These are phyloP conservation scores for Aspergillus sp. DNA, from an alignment of 2,329 filamentous ascomycete species.

Conservation along the genomic window DNA sequence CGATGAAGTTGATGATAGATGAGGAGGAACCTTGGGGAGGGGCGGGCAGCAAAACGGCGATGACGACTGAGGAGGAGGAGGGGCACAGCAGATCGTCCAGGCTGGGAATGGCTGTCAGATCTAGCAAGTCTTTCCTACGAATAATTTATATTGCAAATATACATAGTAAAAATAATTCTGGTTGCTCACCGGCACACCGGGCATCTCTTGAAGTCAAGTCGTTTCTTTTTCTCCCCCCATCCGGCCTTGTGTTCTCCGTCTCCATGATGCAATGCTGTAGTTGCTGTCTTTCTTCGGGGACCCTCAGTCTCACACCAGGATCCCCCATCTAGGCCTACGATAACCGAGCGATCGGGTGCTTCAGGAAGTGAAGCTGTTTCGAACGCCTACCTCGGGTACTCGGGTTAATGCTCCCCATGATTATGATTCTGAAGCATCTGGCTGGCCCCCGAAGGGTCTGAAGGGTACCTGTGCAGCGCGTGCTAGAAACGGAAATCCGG, in stretches of 20 bases:
- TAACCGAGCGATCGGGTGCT: conserved; percentile 19
- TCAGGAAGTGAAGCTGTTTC: conserved; percentile 12
- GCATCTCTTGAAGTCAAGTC: conserved; percentile 5
- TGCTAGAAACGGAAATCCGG: background rate
- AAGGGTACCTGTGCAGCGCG: background rate
- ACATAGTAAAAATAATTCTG: background rate
- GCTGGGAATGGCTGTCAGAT: background rate
- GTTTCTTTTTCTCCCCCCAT: conserved; percentile 4
- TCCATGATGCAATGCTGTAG: background rate
- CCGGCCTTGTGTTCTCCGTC: conserved; percentile 5
- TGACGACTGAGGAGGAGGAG: background rate
- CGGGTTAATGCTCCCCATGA: conserved; percentile 17
- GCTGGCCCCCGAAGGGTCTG: background rate
- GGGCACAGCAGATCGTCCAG: background rate
- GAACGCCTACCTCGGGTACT: conserved; percentile 19
- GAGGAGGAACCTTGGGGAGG: background rate
- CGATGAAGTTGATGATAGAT: background rate
- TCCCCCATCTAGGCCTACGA: background rate
- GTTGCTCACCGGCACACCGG: conserved; percentile 18
- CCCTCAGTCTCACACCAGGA: background rate
- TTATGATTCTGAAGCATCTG: background rate
- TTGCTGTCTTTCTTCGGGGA: background rate
- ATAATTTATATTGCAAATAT: background rate
- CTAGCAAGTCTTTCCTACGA: background rate
- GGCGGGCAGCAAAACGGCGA: background rate